Evolutionary conservation across 2,329 filamentous ascomycete genomes (phyloP).

Genomic region (Talaromyces verruculosus): DNA sequence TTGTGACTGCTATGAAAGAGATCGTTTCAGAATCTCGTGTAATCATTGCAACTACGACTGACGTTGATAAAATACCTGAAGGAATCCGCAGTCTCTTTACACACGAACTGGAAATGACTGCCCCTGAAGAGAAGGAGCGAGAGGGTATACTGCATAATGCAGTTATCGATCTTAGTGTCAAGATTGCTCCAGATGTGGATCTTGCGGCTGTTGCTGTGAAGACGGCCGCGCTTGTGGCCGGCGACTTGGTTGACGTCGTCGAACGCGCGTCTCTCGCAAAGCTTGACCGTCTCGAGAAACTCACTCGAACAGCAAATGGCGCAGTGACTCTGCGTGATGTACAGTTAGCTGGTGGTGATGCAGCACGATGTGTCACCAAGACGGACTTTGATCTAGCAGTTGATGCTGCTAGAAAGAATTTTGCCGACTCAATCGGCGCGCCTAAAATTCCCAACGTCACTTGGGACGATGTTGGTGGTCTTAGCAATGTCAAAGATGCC

Average conservation of each 20-base stretch:
- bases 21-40: constrained; percentile 78
- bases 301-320: constrained; percentile 53
- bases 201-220: constrained; percentile 84
- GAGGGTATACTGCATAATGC: constrained; percentile 82
- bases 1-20: constrained; percentile 80
- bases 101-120: constrained; percentile 89
- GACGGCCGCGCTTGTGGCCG: constrained; percentile 91
- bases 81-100: constrained; percentile 88
- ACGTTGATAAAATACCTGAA: constrained; percentile 91
- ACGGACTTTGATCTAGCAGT: constrained; percentile 89
- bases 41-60: constrained; percentile 88
- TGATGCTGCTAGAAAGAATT: constrained; percentile 94
- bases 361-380: constrained; percentile 74
- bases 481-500: constrained; percentile 94
- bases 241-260: constrained; percentile 90
- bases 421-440: constrained; percentile 93
- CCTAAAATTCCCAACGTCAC: constrained; percentile 97
- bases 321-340: constrained; percentile 73
- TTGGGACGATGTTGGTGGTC: constrained; percentile 93
- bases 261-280: constrained; percentile 82
- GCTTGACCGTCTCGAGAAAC: constrained; percentile 69
- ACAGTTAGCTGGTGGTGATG: constrained; percentile 80
- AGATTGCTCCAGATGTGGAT: constrained; percentile 80
- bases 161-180: constrained; percentile 71
- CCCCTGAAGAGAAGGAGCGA: constrained; percentile 87